These are phyloP conservation scores for Tulasnella sp. DNA, from an alignment of 768 basidiomycete species.

Conservation along the genomic window DNA sequence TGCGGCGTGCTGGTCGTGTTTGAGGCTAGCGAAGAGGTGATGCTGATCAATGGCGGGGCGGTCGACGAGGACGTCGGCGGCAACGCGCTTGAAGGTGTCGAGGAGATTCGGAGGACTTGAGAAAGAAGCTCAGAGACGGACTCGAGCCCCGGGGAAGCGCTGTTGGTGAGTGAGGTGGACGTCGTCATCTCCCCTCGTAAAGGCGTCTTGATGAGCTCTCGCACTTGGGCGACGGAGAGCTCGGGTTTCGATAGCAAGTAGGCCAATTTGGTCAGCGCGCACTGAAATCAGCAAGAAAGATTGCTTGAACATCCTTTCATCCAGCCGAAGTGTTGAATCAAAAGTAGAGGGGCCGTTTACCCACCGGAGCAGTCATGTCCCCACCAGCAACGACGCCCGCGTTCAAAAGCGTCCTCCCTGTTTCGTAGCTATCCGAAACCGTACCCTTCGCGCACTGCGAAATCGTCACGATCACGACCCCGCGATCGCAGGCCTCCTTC, in stretches of 20 bases:
- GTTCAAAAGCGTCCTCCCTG: constrained; percentile 63
- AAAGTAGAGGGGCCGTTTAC: constrained; percentile 26
- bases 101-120: constrained; percentile 33
- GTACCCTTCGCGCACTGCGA: constrained; percentile 85
- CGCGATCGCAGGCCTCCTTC: constrained; percentile 75
- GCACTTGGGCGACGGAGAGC: constrained; percentile 62
- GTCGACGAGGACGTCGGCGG: neutral
- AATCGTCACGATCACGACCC: constrained; percentile 85
- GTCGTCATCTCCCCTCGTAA: constrained; percentile 86
- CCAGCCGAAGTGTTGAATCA: neutral
- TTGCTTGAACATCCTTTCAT: neutral
- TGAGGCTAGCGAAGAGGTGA: neutral
- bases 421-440: constrained; percentile 80
- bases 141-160: constrained; percentile 32
- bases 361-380: constrained; percentile 95
- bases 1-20: constrained; percentile 3
- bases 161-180: constrained; percentile 45
- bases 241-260: constrained; percentile 87
- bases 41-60: neutral
- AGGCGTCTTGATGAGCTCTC: constrained; percentile 68
- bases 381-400: constrained; percentile 79
- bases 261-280: constrained; percentile 82
- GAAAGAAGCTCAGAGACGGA: constrained; percentile 31
- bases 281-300: constrained; percentile 45
- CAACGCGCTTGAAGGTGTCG: neutral